Evolutionary conservation across 257 asterid genomes (phyloP), one percentile per base, ranked within the genome.

Genomic region (Solanum dulcamara): DNA sequence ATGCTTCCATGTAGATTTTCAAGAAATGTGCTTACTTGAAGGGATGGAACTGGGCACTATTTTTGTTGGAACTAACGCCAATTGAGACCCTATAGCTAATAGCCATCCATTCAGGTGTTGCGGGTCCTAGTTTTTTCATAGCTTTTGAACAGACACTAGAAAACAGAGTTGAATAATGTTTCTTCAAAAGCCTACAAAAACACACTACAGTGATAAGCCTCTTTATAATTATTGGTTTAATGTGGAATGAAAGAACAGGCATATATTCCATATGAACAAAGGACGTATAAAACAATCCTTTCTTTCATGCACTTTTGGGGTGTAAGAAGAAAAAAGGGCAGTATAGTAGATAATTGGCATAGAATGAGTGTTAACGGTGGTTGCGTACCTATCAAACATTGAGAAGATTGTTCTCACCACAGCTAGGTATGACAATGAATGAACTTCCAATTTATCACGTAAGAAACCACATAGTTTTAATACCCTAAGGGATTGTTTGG

Each of bases 271-370:
- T 1, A 75, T 15, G 40, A 42, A 26, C 0, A 3, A 18, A 79
- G 48, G 4, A 28, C 8, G 35, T 15, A 8, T 42, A 24, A 26
- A 7, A 7, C 22, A 22, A 79, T 79, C 42, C 6, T 70, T 55
- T 4, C 5, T 28, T 15, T 44, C 83, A 46, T 9, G 3, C 42
- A 77, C 40, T 77, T 48, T 2, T 28, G 0, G 2, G 6, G 17
- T 0, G 1, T 0, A 48, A 17, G 18, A 0, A 15, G 35, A 4
- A 79, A 48, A 44, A 5, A 0, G 18, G 5, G 2, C 11, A 10
- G 26, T 10, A 46, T 17, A 48, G 5, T 28, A 46, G 83, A 77
- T 0, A 37, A 26, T 8, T 77, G 62, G 62, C 62, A 77, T 28
- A 46, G 1, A 40, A 26, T 8, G 38, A 15, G 37, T 28, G 38